phyloP scores from a whole-genome alignment of 345 rosid genomes.

The Ceriops tagal region DNA sequence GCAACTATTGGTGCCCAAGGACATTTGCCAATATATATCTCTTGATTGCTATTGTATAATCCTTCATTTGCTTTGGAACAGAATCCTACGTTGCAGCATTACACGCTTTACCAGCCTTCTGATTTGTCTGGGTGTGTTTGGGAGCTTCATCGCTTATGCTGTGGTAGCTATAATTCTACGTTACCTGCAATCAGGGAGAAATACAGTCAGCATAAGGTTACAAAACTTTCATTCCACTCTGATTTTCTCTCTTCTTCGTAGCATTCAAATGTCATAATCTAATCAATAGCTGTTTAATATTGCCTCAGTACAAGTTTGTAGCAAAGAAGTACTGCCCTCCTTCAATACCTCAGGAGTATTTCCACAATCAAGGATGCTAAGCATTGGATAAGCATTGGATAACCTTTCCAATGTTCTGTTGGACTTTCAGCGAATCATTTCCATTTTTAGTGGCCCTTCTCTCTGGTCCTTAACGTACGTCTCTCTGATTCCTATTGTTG shows the following conservation, averaged over 20 bases:
- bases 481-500: too few species aligned
- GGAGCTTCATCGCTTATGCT: conserved; percentile 63
- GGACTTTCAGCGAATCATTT: conserved; percentile 8
- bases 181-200: conserved; percentile 82
- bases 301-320: conserved; percentile 69
- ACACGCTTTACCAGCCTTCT: conserved; percentile 67
- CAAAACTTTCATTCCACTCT: neutral
- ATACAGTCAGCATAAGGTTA: conserved; percentile 87
- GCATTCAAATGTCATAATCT: neutral
- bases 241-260: neutral
- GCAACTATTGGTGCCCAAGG: too few species aligned
- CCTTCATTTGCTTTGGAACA: conserved; percentile 24
- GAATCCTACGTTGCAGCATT: conserved; percentile 79
- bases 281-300: neutral
- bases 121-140: conserved; percentile 65
- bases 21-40: neutral
- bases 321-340: conserved; percentile 79
- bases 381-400: neutral
- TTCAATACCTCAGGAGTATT: conserved; percentile 61
- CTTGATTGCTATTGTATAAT: neutral
- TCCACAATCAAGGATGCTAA: conserved; percentile 35
- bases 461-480: too few species aligned
- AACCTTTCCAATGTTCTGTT: conserved; percentile 19
- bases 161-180: conserved; percentile 41
- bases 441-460: neutral